These are phyloP conservation scores for Pisolithus sp. DNA, from an alignment of 768 basidiomycete genomes.

Conservation along the genomic window DNA sequence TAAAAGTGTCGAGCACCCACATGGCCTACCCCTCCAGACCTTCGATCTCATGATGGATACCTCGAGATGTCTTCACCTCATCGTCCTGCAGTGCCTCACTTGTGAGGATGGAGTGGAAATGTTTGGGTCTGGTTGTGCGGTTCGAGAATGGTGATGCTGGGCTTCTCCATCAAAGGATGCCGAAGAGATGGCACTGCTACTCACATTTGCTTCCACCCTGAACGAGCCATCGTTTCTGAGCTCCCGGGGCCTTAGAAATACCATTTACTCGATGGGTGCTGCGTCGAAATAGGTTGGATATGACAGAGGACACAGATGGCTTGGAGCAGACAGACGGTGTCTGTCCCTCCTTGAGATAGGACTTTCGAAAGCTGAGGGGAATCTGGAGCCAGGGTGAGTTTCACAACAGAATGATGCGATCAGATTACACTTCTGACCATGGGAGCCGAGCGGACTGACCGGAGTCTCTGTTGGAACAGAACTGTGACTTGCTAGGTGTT, in stretches of 20 bases:
- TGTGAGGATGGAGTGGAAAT: constrained; percentile 26
- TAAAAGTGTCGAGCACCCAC: constrained; percentile 72
- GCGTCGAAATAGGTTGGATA: constrained; percentile 49
- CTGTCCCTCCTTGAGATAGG: constrained; percentile 30
- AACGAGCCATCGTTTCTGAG: constrained; percentile 25
- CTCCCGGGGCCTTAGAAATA: constrained; percentile 37
- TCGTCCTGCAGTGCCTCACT: constrained; percentile 43
- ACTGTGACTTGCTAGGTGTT: constrained; percentile 59
- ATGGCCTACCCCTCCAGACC: constrained; percentile 65
- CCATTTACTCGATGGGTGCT: constrained; percentile 26
- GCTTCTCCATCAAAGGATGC: constrained; percentile 33
- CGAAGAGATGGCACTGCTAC: constrained; percentile 37
- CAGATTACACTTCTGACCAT: constrained; percentile 21
- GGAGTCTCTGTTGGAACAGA: constrained; percentile 56
- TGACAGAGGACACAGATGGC: constrained; percentile 44
- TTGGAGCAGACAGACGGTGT: constrained; percentile 50
- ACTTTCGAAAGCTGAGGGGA: constrained; percentile 18
- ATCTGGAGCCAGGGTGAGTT: constrained; percentile 11
- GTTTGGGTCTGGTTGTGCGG: constrained; percentile 30
- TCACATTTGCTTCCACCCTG: constrained; percentile 32
- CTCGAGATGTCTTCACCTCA: constrained; percentile 50
- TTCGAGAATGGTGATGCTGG: constrained; percentile 28
- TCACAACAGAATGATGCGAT: neutral
- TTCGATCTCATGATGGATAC: constrained; percentile 61
- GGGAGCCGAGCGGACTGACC: constrained; percentile 48